Evolutionary conservation across 2,329 filamentous ascomycete genomes (phyloP), one percentile per base, ranked within the genome.

Genomic region (Fusarium bulbicola): DNA sequence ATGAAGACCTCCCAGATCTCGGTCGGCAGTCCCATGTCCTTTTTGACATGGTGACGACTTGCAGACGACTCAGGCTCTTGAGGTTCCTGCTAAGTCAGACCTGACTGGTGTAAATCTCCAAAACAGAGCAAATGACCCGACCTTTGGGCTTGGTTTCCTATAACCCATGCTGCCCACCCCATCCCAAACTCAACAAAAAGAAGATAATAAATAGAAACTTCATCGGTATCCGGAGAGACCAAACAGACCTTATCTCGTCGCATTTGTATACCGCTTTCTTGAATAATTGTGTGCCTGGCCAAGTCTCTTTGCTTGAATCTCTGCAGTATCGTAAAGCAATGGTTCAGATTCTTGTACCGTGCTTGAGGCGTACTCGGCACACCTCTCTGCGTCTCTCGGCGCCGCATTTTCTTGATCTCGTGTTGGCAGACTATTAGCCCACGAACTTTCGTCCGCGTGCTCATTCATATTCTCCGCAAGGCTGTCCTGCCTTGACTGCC

Each of bases 351-450:
- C 63, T 63, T 66, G 67, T 47, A 62, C 36, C 46, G 54, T 53
- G 50, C 26, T 50, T 26, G 59, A 63, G 30, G 49, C 52, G 52
- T 63, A 28, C 45, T 46, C 58, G 63, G 57, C 54, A 52, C 50
- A 65, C 28, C 36, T 70, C 59, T 66, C 65, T 42, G 49, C 45
- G 26, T 74, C 61, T 58, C 39, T 72, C 34, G 73, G 76, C 49
- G 63, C 66, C 40, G 50, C 71, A 42, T 77, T 77, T 63, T 77
- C 75, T 64, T 76, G 74, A 46, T 75, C 65, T 57, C 70, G 68
- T 46, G 57, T 65, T 21, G 61, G 58, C 46, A 46, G 39, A 43
- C 39, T 43, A 18, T 32, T 46, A 57, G 61, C 52, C 67, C 60
- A 60, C 30, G n/a, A 52, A 43, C 43, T 61, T 47, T 59, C 64